Evolutionary conservation across 768 basidiomycete genomes (phyloP), one percentile per base, ranked within the genome.

Genomic region (Vishniacozyma victoriae): DNA sequence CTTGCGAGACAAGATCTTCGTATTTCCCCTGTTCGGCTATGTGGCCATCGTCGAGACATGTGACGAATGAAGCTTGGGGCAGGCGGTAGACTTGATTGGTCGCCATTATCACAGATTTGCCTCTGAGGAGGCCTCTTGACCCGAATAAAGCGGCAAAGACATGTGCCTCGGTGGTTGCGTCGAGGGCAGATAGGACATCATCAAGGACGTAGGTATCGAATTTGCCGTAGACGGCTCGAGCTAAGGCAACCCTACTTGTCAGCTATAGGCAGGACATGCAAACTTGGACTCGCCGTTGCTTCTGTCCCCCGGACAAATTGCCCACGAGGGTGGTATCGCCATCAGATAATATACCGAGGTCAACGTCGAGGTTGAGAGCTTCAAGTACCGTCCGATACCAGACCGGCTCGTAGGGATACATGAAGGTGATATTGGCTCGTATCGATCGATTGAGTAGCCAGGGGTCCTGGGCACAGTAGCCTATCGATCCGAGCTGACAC

Each of bases 101-200:
- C 35, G 54, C 56, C n/a, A 62, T 41, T 9, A 62, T 44, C 23
- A 48, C 47, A 5, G 48, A 45, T 35, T 37, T 50, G 4, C 43
- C 48, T 4, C 11, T 14, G 4, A 62, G 52, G 5, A 59, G 27
- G 1, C 60, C 60, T 2, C 41, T 25, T 3, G 36, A 5, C 7
- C 54, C 60, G 26, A 62, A 59, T 15, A 62, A 46, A 2, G 45
- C 46, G 3, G 38, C n/a, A 44, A 62, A 62, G 0, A 59, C 54
- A 13, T 42, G 37, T 9, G 60, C 48, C 37, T 62, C 60, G 11
- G 57, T 55, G 13, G 53, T 52, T 12, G 57, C 54, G 27, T 62
- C 60, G 19, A 62, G 52, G 15, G 60, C 60, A 3, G 57, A 59
- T 41, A 62, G 59, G 7, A 48, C 45, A 42, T 62, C 60, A 24